Evolutionary conservation across 352 stramenopile genomes (phyloP), one percentile per base, ranked within the genome.

Genomic region (Phytopythium vexans): DNA sequence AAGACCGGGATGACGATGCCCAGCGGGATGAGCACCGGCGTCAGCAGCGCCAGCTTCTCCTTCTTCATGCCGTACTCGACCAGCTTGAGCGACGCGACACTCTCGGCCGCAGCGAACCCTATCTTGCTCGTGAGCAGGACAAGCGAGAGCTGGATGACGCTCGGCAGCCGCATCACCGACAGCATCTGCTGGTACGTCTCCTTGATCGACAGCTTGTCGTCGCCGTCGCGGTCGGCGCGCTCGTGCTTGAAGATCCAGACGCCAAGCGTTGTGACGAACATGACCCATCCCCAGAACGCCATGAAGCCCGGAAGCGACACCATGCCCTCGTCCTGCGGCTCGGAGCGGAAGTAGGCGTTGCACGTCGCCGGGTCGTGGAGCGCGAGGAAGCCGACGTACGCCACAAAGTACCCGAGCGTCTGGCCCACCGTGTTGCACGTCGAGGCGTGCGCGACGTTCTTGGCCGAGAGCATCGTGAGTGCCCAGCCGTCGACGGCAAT

Each of bases 401-500:
- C 89, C 15, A 99, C 77, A 62, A 99, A 99, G 72, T 97, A 99
- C 15, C 97, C 96, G 50, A 99, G 83, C 50, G 96, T 98, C 76
- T 99, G 96, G 27, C 96, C 96, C 44, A 98, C 96, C 14, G 80
- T 90, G 68, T 99, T 99, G 72, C 94, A 98, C 31, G 97, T 96
- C 1, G 95, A 97, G 33, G 96, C 96, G 49, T 97, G 96, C 35
- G 92, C 95, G 34, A 98, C 82, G 78, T 99, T 99, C 62, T 98
- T 94, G 38, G 86, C 81, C 38, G 83, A 97, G 36, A 99, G 83
- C 97, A 99, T 99, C 0, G 97, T 99, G 36, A 99, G 82, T n/a
- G 97, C 97, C 97, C 97, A 99, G 14, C 97, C 97, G 66, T 99
- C 97, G 7, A 99, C 97, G 8, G 97, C 97, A 62, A 99, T 99